Percentiles rank a stretch among this genome's conserved stretches.
Conservation (phyloP, 2,329 filamentous ascomycete species). For the Botrytis tulipae region DNA sequence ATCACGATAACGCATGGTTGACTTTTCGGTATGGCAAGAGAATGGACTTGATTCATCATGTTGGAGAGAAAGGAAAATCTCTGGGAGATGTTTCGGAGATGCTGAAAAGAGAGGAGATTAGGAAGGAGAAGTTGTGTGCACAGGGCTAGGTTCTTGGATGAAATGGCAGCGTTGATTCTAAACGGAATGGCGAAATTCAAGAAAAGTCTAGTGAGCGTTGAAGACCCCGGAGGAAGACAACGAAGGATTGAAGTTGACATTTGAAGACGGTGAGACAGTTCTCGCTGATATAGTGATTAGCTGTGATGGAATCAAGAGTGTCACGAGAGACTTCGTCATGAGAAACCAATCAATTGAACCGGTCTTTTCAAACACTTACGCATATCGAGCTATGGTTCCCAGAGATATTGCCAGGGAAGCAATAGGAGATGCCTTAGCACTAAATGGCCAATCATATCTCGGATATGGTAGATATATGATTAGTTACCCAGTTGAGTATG, state of each 20-base stretch:
- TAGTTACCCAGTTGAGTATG: constrained; percentile 24
- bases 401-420: constrained; percentile 52
- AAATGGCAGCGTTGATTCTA: constrained; percentile 6
- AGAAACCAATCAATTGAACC: constrained; percentile 39
- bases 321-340: constrained; percentile 51
- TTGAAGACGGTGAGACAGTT: constrained; percentile 7
- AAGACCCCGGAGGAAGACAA: neutral
- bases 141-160: constrained; percentile 11
- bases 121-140: constrained; percentile 16
- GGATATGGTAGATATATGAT: constrained; percentile 22
- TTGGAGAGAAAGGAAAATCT: neutral
- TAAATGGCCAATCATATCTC: constrained; percentile 24
- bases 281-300: constrained; percentile 52
- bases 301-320: constrained; percentile 63
- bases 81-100: neutral
- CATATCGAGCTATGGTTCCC: constrained; percentile 60
- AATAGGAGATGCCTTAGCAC: constrained; percentile 49
- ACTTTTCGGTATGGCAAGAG: constrained; percentile 5
- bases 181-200: constrained; percentile 12
- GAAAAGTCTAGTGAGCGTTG: neutral
- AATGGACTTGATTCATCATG: neutral
- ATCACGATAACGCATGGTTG: constrained; percentile 28
- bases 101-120: neutral
- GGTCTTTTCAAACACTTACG: constrained; percentile 56
- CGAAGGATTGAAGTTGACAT: neutral